phyloP scores from a whole-genome alignment of 345 rosid genomes.

The Eucalyptus polybractea region DNA sequence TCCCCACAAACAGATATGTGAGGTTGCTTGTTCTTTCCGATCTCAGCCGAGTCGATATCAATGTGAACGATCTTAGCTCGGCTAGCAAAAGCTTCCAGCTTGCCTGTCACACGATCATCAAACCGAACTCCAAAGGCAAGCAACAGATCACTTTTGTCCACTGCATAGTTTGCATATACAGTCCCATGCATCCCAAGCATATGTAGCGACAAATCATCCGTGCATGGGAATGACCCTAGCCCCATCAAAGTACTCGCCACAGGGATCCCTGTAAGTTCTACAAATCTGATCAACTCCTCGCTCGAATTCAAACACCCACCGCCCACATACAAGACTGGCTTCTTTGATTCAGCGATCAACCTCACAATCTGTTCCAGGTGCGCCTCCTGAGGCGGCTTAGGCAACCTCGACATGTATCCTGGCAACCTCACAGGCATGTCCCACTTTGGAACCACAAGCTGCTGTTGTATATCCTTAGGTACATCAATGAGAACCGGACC shows the following conservation, averaged over 20 bases:
- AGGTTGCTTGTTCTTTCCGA: slow-evolving; percentile 98
- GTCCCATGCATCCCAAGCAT: slow-evolving; percentile 99
- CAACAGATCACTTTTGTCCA: slow-evolving; percentile 76
- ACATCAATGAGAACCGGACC: slow-evolving; percentile 91
- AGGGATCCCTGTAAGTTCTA: slow-evolving; percentile 79
- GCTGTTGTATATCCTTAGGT: slow-evolving; percentile 95
- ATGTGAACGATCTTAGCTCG: slow-evolving; percentile 92
- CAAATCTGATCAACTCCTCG: slow-evolving; percentile 68
- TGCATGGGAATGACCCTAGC: slow-evolving; percentile 59
- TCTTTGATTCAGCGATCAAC: slow-evolving; percentile 68
- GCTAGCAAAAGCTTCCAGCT: slow-evolving; percentile 93
- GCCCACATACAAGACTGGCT: slow-evolving; percentile 90
- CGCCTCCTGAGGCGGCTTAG: slow-evolving; percentile 37
- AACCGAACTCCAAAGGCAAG: slow-evolving; percentile 96
- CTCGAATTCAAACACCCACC: slow-evolving; percentile 98
- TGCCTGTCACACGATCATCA: slow-evolving; percentile 95
- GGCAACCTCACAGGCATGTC: slow-evolving; percentile 36
- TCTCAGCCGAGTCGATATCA: slow-evolving; percentile 90
- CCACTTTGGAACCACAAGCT: slow-evolving; percentile 79
- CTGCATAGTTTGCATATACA: slow-evolving; percentile 83
- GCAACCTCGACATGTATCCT: slow-evolving; percentile 79
- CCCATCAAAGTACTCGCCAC: slow-evolving; percentile 99
- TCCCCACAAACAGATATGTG: slow-evolving; percentile 87
- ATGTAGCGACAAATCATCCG: slow-evolving; percentile 57
- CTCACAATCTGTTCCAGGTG: slow-evolving; percentile 77